phyloP scores from a whole-genome alignment of 1,139 yeast genomes.

The Kodamaea anthophila region DNA sequence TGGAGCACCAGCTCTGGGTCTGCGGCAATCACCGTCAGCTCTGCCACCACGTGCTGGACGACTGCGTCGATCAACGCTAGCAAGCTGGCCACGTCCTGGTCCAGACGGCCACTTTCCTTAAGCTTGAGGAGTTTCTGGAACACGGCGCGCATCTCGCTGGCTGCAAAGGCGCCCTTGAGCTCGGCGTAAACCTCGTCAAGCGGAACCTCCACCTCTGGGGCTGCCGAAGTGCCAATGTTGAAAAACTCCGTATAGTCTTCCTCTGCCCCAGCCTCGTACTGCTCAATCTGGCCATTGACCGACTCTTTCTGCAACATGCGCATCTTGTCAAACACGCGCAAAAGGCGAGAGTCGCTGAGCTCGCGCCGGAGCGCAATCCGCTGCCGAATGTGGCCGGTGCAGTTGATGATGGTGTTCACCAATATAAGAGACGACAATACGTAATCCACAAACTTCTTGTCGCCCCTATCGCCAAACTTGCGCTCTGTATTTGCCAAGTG shows the following conservation, averaged over 20 bases:
- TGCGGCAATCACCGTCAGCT: constrained; percentile 18
- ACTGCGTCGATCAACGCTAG: constrained; percentile 26
- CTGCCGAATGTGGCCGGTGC: constrained; percentile 24
- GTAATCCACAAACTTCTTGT: constrained; percentile 27
- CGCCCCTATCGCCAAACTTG: constrained; percentile 16
- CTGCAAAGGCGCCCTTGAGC: constrained; percentile 12
- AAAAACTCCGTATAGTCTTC: constrained; percentile 29
- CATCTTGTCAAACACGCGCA: constrained; percentile 33
- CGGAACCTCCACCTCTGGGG: constrained; percentile 13
- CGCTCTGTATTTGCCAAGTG: constrained; percentile 18
- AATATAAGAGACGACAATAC: constrained; percentile 40
- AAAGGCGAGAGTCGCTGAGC: constrained; percentile 35
- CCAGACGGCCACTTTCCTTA: constrained; percentile 19
- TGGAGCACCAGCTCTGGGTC: constrained; percentile 24
- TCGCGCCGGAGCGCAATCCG: constrained; percentile 35
- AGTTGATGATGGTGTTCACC: constrained; percentile 35
- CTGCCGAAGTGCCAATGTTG: constrained; percentile 10
- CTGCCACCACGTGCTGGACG: constrained; percentile 25
- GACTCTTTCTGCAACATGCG: constrained; percentile 31
- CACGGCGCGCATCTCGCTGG: constrained; percentile 15
- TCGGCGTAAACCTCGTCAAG: constrained; percentile 19
- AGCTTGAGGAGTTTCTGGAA: constrained; percentile 22
- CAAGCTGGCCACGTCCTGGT: constrained; percentile 17
- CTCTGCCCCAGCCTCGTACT: constrained; percentile 35
- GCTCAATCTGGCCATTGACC: constrained; percentile 40